These are phyloP conservation scores for Metarhizium guizhouense DNA, from an alignment of 2,329 filamentous ascomycete species.

Conservation along the genomic window DNA sequence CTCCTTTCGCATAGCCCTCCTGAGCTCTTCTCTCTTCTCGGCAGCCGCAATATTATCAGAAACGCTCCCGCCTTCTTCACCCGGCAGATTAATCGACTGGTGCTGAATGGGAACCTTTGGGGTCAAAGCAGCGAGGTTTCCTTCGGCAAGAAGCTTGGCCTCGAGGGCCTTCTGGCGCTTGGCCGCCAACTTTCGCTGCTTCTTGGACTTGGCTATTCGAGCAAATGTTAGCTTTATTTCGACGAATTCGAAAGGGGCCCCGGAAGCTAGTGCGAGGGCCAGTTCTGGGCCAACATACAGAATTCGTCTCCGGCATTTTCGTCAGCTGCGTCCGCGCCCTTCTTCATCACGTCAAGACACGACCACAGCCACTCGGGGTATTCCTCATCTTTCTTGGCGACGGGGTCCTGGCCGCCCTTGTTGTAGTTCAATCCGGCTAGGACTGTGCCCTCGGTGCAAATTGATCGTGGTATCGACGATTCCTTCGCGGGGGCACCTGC, in stretches of 20 bases:
- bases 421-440: conserved; percentile 69
- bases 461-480: conserved; percentile 30
- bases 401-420: conserved; percentile 63
- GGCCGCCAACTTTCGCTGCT: conserved; percentile 63
- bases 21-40: conserved; percentile 52
- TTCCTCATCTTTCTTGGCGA: conserved; percentile 64
- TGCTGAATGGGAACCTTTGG: conserved; percentile 68
- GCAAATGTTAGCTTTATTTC: not conserved
- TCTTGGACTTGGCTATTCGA: conserved; percentile 68
- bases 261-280: not conserved
- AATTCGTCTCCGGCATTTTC: conserved; percentile 63
- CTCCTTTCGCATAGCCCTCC: conserved; percentile 64
- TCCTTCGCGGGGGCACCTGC: conserved; percentile 21
- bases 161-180: conserved; percentile 52
- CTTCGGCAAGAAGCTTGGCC: conserved; percentile 51
- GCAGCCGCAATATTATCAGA: conserved; percentile 38
- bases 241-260: not conserved
- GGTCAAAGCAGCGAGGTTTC: conserved; percentile 55
- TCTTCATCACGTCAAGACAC: conserved; percentile 55
- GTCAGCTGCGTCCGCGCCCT: conserved; percentile 35
- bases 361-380: conserved; percentile 79
- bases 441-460: conserved; percentile 58
- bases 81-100: conserved; percentile 67
- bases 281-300: conserved; percentile 46
- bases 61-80: conserved; percentile 30